Evolutionary conservation across 331 rosid species (phyloP).

Genomic region (Quercus tomentella): DNA sequence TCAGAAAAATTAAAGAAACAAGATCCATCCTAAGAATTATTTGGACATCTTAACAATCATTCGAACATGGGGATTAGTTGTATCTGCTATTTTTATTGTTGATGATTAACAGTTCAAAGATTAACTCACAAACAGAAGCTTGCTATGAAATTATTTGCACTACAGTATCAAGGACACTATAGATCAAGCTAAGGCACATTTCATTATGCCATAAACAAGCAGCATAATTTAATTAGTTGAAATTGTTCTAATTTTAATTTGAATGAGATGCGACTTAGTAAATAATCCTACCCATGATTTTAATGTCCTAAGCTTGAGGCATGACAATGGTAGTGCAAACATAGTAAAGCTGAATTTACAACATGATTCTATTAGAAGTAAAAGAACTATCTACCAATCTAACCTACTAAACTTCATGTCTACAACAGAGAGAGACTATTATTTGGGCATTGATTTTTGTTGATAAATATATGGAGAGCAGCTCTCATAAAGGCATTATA

Average conservation of each 20-base stretch:
- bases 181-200: background rate
- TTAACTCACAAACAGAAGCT: conserved; percentile 3
- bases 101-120: conserved; percentile 13
- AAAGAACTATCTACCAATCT: background rate
- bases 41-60: conserved; percentile 72
- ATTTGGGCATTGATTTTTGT: background rate
- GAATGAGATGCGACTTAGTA: background rate
- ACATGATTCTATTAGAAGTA: conserved; percentile 25
- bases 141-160: conserved; percentile 7
- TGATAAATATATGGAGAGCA: background rate
- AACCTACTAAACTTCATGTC: background rate
- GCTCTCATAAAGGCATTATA: background rate
- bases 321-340: conserved; percentile 59
- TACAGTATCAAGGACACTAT: conserved; percentile 3
- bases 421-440: background rate
- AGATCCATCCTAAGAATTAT: conserved; percentile 58
- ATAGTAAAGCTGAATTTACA: conserved; percentile 71
- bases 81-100: conserved; percentile 46
- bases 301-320: conserved; percentile 39
- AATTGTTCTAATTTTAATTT: conserved; percentile 3
- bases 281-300: conserved; percentile 43
- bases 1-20: conserved; percentile 1
- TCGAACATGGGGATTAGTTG: conserved; percentile 66
- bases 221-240: background rate
- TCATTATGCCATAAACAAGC: conserved; percentile 10